These are phyloP conservation scores for Phytophthora nicotianae DNA, from an alignment of 352 stramenopile genomes.

Conservation along the genomic window DNA sequence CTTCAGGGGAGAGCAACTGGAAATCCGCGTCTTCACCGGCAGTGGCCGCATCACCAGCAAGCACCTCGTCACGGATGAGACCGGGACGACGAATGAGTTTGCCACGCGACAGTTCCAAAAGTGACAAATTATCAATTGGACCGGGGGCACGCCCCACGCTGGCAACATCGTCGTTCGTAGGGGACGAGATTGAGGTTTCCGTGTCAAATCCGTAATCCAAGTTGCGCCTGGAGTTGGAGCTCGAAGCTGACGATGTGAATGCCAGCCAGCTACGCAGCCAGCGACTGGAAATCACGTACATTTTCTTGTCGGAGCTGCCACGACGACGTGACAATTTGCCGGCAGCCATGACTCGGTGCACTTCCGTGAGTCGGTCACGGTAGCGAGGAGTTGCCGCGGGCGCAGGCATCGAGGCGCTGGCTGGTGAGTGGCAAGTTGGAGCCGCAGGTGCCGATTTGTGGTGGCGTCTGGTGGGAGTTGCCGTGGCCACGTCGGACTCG, in stretches of 20 bases:
- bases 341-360: constrained; percentile 70
- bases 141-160: constrained; percentile 34
- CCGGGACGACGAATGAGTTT: constrained; percentile 50
- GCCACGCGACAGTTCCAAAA: constrained; percentile 61
- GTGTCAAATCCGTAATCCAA: constrained; percentile 33
- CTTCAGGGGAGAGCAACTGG: constrained; percentile 66
- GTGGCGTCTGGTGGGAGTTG: constrained; percentile 14
- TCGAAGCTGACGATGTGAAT: constrained; percentile 53
- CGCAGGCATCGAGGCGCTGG: constrained; percentile 8
- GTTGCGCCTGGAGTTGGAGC: constrained; percentile 26
- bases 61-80: constrained; percentile 39
- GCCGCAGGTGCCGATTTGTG: constrained; percentile 20
- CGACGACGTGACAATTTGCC: constrained; percentile 62
- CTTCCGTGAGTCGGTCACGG: constrained; percentile 65
- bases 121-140: constrained; percentile 65
- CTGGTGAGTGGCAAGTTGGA: constrained; percentile 27
- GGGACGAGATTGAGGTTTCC: constrained; percentile 17
- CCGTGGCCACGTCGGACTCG: constrained; percentile 29
- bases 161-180: constrained; percentile 21
- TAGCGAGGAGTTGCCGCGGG: constrained; percentile 46
- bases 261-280: constrained; percentile 72
- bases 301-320: constrained; percentile 49
- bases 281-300: constrained; percentile 62
- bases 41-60: constrained; percentile 32
- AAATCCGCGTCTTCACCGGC: constrained; percentile 46